A percentile compares a stretch with the other conserved stretches of the same genome.
Evolutionary conservation across 2,329 filamentous ascomycete genomes (phyloP).

Genomic region (Aureobasidium sp.): DNA sequence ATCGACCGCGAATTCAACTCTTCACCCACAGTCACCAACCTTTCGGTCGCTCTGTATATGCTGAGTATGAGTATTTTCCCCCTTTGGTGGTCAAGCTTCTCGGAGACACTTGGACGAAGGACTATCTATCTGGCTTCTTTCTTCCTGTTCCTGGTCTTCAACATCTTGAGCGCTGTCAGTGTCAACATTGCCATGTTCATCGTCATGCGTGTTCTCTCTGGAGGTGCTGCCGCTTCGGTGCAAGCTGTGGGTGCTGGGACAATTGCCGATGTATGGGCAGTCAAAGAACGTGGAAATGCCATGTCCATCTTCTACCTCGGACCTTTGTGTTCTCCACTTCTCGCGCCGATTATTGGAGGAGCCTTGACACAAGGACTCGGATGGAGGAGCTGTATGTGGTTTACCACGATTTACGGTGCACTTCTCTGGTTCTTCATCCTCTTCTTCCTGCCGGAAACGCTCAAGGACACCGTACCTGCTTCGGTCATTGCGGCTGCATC

Average conservation of each 20-base stretch:
- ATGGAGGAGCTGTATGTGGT: slow-evolving; percentile 76
- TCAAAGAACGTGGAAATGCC: slow-evolving; percentile 63
- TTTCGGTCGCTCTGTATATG: slow-evolving; percentile 76
- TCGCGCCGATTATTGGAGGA: too few relatives aligned
- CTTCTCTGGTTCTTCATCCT: slow-evolving; percentile 50
- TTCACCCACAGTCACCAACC: slow-evolving; percentile 60
- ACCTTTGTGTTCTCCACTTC: too few relatives aligned
- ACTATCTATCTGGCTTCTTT: slow-evolving; percentile 76
- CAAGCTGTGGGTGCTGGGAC: slow-evolving; percentile 79
- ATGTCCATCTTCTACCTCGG: slow-evolving; percentile 82
- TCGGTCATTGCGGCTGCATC: slow-evolving; percentile 24
- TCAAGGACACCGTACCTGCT: slow-evolving; percentile 32
- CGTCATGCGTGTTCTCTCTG: slow-evolving; percentile 64
- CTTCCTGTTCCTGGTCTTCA: slow-evolving; percentile 63
- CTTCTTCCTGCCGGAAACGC: slow-evolving; percentile 60
- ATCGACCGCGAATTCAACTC: slow-evolving; percentile 57
- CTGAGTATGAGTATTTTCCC: slow-evolving; percentile 76
- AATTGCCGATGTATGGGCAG: slow-evolving; percentile 74
- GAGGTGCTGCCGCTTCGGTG: slow-evolving; percentile 71
- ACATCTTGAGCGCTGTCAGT: slow-evolving; percentile 61
- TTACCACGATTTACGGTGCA: slow-evolving; percentile 63
- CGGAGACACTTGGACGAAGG: slow-evolving; percentile 62
- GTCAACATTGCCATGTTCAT: slow-evolving; percentile 69
- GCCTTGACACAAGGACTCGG: slow-evolving; percentile 60
- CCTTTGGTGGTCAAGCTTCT: slow-evolving; percentile 81